Evolutionary conservation across 2,329 filamentous ascomycete species (phyloP).

Genomic region (Aspergillus uvarum): DNA sequence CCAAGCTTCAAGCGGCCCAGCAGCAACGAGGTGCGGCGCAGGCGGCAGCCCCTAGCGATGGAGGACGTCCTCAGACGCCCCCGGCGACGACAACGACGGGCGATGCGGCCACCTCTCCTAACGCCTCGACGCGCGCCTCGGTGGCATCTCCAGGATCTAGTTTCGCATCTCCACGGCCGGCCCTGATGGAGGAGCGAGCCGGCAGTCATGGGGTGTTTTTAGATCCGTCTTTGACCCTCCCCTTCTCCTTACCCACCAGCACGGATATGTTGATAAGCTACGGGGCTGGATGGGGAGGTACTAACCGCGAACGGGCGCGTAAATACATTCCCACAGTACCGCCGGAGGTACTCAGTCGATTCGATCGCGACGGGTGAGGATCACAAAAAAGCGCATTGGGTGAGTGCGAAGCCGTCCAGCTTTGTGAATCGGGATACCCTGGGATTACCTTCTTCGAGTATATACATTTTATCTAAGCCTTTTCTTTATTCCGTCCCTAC

Average conservation of each 20-base stretch:
- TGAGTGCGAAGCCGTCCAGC: not conserved
- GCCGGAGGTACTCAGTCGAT: constrained; percentile 84
- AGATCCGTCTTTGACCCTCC: constrained; percentile 87
- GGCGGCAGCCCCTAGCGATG: constrained; percentile 17
- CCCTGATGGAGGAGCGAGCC: constrained; percentile 28
- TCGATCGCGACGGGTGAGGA: constrained; percentile 58
- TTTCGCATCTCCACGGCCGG: constrained; percentile 25
- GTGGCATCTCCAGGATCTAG: constrained; percentile 25
- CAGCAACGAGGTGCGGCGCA: constrained; percentile 22
- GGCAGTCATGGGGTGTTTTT: constrained; percentile 59
- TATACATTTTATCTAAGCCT: constrained; percentile 10
- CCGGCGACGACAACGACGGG: constrained; percentile 10
- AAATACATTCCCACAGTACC: constrained; percentile 97
- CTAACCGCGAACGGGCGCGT: constrained; percentile 85
- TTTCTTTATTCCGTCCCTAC: not conserved
- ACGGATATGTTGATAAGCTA: constrained; percentile 97
- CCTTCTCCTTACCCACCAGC: constrained; percentile 90
- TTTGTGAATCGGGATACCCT: constrained; percentile 1
- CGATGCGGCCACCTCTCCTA: constrained; percentile 22
- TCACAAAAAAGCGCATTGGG: not conserved
- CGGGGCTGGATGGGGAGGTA: constrained; percentile 87
- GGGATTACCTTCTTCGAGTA: constrained; percentile 11
- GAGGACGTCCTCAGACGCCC: constrained; percentile 33
- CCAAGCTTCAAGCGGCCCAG: constrained; percentile 32
- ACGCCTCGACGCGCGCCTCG: constrained; percentile 18